Conservation (phyloP, 2,329 filamentous ascomycete species). For the Mariannaea elegans region DNA sequence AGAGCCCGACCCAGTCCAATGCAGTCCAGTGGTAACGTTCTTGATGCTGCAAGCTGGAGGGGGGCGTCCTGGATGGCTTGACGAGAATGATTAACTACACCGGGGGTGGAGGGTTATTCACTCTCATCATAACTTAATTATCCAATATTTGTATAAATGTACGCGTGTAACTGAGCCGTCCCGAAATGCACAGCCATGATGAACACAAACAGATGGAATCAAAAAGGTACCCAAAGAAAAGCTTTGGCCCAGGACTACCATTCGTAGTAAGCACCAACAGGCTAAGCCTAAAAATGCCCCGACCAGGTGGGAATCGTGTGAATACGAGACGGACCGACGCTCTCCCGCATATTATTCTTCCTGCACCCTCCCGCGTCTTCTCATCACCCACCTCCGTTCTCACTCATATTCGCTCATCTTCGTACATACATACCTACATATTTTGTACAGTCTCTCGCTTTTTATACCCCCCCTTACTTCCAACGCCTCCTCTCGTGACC, state of each 20-base stretch:
- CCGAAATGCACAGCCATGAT: not conserved
- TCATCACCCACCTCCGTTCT: not conserved
- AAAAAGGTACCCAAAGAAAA: not conserved
- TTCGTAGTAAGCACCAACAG: not conserved
- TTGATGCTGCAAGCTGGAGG: not conserved
- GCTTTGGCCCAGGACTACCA: not conserved
- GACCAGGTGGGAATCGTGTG: not conserved
- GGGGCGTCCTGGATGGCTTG: too few species aligned
- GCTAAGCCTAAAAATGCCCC: not conserved
- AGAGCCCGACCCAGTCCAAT: too few species aligned
- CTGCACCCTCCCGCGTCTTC: not conserved
- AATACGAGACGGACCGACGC: not conserved
- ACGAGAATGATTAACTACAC: too few species aligned
- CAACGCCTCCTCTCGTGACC: conserved; percentile 12
- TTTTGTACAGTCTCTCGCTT: conserved; percentile 2
- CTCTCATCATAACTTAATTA: too few species aligned
- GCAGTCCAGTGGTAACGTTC: too few species aligned
- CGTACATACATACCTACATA: not conserved
- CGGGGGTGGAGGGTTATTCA: too few species aligned
- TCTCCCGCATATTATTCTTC: not conserved
- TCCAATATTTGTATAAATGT: too few species aligned
- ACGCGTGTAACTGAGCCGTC: too few species aligned
- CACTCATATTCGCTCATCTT: not conserved
- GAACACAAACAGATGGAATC: not conserved
- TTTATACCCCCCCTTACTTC: not conserved